Conservation (phyloP, 345 rosid genomes). For the Gossypioides kirkii region DNA sequence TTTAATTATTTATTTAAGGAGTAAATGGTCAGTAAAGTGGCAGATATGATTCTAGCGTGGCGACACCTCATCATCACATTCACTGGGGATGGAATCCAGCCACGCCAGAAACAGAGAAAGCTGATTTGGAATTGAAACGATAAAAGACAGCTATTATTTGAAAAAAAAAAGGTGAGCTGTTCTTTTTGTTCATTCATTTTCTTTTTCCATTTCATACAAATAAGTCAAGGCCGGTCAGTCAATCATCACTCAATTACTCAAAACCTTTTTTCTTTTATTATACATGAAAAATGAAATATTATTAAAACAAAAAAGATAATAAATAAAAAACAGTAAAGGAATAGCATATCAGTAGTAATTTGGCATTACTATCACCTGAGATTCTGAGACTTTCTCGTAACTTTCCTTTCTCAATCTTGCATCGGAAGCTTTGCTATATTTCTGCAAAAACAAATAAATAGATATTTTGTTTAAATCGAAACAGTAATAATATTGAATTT, state of each 20-base stretch:
- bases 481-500: neutral
- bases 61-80: conserved; percentile 39
- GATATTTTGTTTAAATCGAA: neutral
- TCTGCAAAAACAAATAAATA: conserved; percentile 11
- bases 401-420: conserved; percentile 22
- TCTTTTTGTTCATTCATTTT: conserved; percentile 33
- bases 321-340: neutral
- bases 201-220: neutral
- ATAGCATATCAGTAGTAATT: neutral
- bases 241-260: conserved; percentile 17
- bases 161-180: conserved; percentile 30
- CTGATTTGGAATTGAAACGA: neutral
- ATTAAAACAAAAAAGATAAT: neutral
- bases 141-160: conserved; percentile 37
- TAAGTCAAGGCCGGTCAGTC: conserved; percentile 5
- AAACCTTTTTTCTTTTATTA: neutral
- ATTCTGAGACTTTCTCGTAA: conserved; percentile 19
- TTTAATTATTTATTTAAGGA: neutral
- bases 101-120: conserved; percentile 10
- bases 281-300: neutral
- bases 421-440: conserved; percentile 17
- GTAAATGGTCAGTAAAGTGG: neutral
- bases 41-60: conserved; percentile 24
- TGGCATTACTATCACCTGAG: conserved; percentile 13
- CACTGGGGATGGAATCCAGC: neutral